Conservation (phyloP, 2,329 filamentous ascomycete genomes). For the Neonectria punicea region DNA sequence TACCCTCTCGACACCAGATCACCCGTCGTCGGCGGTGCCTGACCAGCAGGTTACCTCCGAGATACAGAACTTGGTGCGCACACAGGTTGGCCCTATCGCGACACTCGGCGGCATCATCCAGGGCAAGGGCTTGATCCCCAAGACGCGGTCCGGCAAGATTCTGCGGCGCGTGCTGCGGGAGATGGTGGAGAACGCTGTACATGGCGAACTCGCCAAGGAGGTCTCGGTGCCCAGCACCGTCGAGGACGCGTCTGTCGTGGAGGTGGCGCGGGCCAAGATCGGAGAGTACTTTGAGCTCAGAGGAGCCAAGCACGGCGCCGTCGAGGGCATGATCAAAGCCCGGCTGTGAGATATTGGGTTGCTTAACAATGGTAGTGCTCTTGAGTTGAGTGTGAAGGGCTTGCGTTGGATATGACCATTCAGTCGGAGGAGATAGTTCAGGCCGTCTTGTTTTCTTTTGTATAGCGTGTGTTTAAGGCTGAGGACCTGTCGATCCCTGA, state of each 20-base stretch:
- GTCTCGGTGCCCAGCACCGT: conserved; percentile 85
- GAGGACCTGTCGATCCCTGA: conserved; percentile 14
- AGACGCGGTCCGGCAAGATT: conserved; percentile 93
- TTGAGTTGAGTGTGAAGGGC: neutral
- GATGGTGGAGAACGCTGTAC: conserved; percentile 82
- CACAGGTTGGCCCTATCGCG: conserved; percentile 89
- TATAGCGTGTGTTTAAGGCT: conserved; percentile 28
- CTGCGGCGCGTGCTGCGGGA: conserved; percentile 83
- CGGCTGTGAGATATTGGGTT: conserved; percentile 56
- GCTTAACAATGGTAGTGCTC: neutral
- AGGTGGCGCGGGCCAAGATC: conserved; percentile 76
- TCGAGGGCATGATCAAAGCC: conserved; percentile 62
- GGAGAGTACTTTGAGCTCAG: conserved; percentile 77
- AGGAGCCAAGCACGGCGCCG: conserved; percentile 53
- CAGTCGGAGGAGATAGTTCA: conserved; percentile 18
- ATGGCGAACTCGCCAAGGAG: conserved; percentile 76
- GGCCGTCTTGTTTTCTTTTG: conserved; percentile 25
- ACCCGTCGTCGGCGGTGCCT: conserved; percentile 62
- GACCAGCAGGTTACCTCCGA: conserved; percentile 61
- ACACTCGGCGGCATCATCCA: conserved; percentile 87
- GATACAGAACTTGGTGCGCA: conserved; percentile 77
- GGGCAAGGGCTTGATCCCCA: conserved; percentile 87
- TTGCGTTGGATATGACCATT: conserved; percentile 10
- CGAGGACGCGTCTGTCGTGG: conserved; percentile 80
- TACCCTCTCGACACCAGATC: conserved; percentile 59